These are phyloP conservation scores for Teunomyces kruisii DNA, from an alignment of 805 yeast species.

Conservation along the genomic window DNA sequence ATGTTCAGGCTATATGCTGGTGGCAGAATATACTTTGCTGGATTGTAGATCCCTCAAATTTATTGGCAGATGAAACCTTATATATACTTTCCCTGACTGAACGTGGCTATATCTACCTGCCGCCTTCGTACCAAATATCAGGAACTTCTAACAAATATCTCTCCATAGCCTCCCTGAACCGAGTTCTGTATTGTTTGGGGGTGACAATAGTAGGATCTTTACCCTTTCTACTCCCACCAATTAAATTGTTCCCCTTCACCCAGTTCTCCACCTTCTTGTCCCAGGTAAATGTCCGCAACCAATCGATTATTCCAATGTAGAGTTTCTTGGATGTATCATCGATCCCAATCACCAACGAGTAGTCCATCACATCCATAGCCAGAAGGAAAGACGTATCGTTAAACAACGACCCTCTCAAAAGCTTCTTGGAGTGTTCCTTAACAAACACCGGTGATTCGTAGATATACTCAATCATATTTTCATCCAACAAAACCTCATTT, in stretches of 20 bases:
- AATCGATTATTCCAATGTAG: conserved; percentile 92
- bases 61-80: not conserved
- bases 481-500: conserved; percentile 92
- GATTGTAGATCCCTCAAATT: too few species aligned
- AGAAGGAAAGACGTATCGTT: conserved; percentile 92
- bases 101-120: not conserved
- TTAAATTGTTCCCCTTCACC: conserved; percentile 89
- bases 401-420: conserved; percentile 85
- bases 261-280: conserved; percentile 97
- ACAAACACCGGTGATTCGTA: conserved; percentile 95
- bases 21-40: too few species aligned
- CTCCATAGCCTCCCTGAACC: conserved; percentile 98
- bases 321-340: conserved; percentile 65
- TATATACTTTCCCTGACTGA: not conserved
- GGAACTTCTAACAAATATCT: conserved; percentile 93
- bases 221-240: conserved; percentile 75
- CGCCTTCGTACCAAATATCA: conserved; percentile 55
- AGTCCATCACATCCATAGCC: conserved; percentile 98
- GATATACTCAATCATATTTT: conserved; percentile 96
- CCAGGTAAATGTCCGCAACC: conserved; percentile 96
- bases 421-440: conserved; percentile 83
- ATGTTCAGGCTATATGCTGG: too few species aligned
- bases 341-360: conserved; percentile 90
- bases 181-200: conserved; percentile 89
- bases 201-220: conserved; percentile 97